Evolutionary conservation across 441 rosid genomes (phyloP).

Genomic region (Euphorbia celastroides): DNA sequence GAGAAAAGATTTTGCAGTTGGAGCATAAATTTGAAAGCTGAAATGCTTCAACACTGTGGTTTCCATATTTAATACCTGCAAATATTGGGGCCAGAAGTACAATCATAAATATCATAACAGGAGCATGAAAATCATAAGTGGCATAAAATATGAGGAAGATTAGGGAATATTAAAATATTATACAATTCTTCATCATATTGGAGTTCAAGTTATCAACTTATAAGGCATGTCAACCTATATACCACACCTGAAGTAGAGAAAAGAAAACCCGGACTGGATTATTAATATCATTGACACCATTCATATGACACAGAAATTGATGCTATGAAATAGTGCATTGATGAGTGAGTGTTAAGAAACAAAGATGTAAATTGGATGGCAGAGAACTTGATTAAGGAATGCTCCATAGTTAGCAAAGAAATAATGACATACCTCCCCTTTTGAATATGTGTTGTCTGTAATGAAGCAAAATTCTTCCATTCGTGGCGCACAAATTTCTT

Average conservation of each 20-base stretch:
- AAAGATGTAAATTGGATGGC: not conserved
- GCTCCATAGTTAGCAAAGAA: slow-evolving; percentile 3
- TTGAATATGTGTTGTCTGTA: slow-evolving; percentile 47
- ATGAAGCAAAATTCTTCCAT: slow-evolving; percentile 51
- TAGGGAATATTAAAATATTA: too few relatives aligned
- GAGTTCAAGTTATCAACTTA: not conserved
- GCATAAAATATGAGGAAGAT: not conserved
- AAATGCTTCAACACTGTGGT: slow-evolving; percentile 49
- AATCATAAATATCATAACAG: slow-evolving; percentile 7
- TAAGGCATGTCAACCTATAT: too few relatives aligned
- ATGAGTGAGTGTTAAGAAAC: not conserved
- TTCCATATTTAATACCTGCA: slow-evolving; percentile 82
- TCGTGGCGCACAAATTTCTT: slow-evolving; percentile 53
- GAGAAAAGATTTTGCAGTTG: slow-evolving; percentile 74
- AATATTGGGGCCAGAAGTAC: slow-evolving; percentile 14
- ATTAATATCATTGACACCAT: not conserved
- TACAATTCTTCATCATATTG: not conserved
- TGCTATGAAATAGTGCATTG: slow-evolving; percentile 2
- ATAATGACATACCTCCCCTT: slow-evolving; percentile 30
- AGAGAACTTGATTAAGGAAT: not conserved
- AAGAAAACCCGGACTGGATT: not conserved
- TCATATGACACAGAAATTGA: not conserved
- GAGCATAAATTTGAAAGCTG: slow-evolving; percentile 58
- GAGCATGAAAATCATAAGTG: slow-evolving; percentile 2
- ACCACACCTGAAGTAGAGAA: too few relatives aligned